Evolutionary conservation across 306 rosid genomes (phyloP), one percentile per base, ranked within the genome.

Genomic region (Sicyos edulis): DNA sequence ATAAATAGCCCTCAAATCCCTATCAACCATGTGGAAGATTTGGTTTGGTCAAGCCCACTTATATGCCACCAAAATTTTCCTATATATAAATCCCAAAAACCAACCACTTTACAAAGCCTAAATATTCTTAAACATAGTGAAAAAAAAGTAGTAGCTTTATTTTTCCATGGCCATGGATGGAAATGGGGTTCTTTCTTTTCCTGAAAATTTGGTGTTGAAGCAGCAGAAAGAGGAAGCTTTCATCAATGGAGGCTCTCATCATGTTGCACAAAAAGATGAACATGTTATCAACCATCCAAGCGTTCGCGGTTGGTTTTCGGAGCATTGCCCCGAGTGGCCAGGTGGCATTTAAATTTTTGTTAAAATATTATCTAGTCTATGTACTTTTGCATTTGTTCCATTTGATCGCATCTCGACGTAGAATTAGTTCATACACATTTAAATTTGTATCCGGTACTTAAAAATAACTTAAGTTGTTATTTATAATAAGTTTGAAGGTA

Each of bases 271-370:
- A 21, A 7, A 57, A 4, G 73, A 69, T 10, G 71, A 29, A 50
- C 52, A 64, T 40, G 75, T 17, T 66, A 59, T 61, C 10, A 47
- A n/a, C n/a, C 80, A 76, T 53, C 83, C 88, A 0, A 62, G 34
- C 2, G 22, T 83, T 76, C 83, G 88, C 7, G 88, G 91, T 52
- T 86, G 91, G 95, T 88, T 83, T 75, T 81, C 91, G 20, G 95
- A 88, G 77, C 21, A 78, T 78, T 81, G 84, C 52, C 85, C 89
- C 4, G 42, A 79, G n/a, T 86, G 95, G 95, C 91, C 95, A 78
- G 89, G 93, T 88, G 26, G 9, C 16, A 4, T 37, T 45, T 9
- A 9, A 45, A 2, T 45, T 2, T 32, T 32, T 32, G 6, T 32
- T 32, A 32, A 32, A 32, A 32, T 32, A 32, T 5, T 32, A 32